These are phyloP conservation scores for Aquanectria penicillioides DNA, from an alignment of 2,329 filamentous ascomycete species.

Conservation along the genomic window DNA sequence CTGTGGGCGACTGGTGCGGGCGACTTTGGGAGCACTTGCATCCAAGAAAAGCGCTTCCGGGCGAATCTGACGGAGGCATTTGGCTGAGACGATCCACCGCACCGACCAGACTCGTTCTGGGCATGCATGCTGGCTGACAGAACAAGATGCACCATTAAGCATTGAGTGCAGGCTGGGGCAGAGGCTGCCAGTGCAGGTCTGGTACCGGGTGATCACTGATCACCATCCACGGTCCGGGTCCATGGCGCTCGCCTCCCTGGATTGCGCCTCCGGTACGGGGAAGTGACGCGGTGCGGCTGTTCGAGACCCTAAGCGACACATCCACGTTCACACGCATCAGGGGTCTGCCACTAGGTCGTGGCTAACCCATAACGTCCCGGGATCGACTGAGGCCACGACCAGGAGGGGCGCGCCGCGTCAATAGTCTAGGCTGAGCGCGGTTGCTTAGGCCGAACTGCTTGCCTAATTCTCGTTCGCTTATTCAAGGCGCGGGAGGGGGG, in stretches of 20 bases:
- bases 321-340: neutral
- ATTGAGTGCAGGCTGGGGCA: constrained; percentile 6
- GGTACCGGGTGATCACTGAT: constrained; percentile 21
- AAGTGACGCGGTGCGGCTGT: constrained; percentile 17
- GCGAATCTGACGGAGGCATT: neutral
- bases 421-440: constrained; percentile 4
- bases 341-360: neutral
- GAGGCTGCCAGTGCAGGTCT: constrained; percentile 15
- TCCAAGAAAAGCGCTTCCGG: neutral
- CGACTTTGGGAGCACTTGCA: neutral
- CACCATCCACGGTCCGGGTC: constrained; percentile 37
- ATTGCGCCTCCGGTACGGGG: constrained; percentile 17
- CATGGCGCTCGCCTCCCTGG: constrained; percentile 28
- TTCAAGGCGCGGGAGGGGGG: neutral
- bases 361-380: neutral
- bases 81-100: neutral
- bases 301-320: neutral
- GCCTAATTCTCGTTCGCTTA: constrained; percentile 9
- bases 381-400: neutral
- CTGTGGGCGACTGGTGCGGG: neutral
- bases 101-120: neutral
- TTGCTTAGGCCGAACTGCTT: neutral
- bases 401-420: neutral
- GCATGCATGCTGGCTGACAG: constrained; percentile 2
- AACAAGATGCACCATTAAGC: constrained; percentile 15